phyloP scores from a whole-genome alignment of 805 yeast genomes.

The Cyberlindnera sargentensis region DNA sequence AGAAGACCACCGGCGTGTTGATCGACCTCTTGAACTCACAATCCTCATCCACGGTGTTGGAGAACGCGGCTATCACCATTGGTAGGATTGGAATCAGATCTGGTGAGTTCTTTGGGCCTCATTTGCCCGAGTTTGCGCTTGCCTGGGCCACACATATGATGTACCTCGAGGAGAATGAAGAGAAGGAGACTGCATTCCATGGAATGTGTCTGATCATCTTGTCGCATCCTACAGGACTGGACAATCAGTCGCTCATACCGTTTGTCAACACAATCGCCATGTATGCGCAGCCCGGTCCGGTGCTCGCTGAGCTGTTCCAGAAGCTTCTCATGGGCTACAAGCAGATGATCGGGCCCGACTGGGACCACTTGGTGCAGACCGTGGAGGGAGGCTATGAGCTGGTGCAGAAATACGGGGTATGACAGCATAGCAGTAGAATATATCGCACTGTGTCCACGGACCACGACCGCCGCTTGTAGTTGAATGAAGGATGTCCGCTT shows the following conservation, averaged over 20 bases:
- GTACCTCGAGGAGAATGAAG: constrained; percentile 70
- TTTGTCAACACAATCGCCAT: constrained; percentile 55
- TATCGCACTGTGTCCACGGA: background rate
- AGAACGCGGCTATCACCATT: constrained; percentile 83
- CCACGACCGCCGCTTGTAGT: no score
- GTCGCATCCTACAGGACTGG: constrained; percentile 60
- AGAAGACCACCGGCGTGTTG: constrained; percentile 46
- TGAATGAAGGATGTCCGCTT: no score
- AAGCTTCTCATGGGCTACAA: constrained; percentile 40
- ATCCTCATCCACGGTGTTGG: constrained; percentile 55
- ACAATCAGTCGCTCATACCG: constrained; percentile 40
- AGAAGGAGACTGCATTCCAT: constrained; percentile 78
- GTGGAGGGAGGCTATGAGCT: constrained; percentile 18
- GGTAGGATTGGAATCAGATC: constrained; percentile 73
- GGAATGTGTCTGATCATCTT: constrained; percentile 74
- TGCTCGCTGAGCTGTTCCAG: constrained; percentile 36
- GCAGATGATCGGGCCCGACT: constrained; percentile 37
- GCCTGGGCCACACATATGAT: constrained; percentile 69
- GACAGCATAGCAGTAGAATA: background rate
- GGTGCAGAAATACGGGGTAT: constrained; percentile 11
- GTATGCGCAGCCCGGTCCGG: constrained; percentile 44
- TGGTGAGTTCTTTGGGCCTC: constrained; percentile 53
- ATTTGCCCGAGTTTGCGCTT: constrained; percentile 47
- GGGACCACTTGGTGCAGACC: constrained; percentile 17
- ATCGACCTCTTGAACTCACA: constrained; percentile 55